phyloP scores from a whole-genome alignment of 805 yeast genomes.

The Myxozyma melibiosi region DNA sequence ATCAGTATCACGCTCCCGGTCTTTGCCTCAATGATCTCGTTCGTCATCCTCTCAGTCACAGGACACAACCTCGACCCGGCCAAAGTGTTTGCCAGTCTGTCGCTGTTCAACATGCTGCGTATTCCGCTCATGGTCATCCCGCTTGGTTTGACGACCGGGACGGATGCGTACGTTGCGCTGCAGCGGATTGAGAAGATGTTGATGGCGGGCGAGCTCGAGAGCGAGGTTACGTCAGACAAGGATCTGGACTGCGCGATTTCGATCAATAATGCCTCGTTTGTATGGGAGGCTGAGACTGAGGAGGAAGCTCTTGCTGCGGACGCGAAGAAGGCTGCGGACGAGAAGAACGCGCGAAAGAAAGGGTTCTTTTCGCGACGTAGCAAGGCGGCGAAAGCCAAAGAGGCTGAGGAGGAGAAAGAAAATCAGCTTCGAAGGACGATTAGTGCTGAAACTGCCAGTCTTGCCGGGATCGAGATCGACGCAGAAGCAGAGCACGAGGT shows the following conservation, averaged over 20 bases:
- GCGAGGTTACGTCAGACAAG: conserved; percentile 41
- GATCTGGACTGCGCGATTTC: conserved; percentile 50
- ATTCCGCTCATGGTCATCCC: conserved; percentile 68
- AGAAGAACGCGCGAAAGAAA: background rate
- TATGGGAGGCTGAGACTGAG: conserved; percentile 61
- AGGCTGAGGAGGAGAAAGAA: conserved; percentile 26
- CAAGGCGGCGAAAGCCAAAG: conserved; percentile 17
- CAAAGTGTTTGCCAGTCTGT: conserved; percentile 66
- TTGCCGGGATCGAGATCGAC: conserved; percentile 1
- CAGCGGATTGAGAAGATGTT: conserved; percentile 56
- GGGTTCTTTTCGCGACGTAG: background rate
- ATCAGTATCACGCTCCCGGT: conserved; percentile 67
- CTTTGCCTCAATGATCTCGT: conserved; percentile 67
- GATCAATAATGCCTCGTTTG: conserved; percentile 58
- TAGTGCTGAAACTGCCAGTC: conserved; percentile 36
- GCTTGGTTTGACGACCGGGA: conserved; percentile 59
- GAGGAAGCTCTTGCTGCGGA: conserved; percentile 30
- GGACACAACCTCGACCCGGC: conserved; percentile 55
- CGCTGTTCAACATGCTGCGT: conserved; percentile 65
- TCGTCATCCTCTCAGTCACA: conserved; percentile 51
- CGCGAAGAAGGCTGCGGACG: background rate
- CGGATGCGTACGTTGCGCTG: conserved; percentile 64
- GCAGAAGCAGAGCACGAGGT: conserved; percentile 33
- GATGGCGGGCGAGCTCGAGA: conserved; percentile 48
- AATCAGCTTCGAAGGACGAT: conserved; percentile 18